Evolutionary conservation across 129 eudicot species (phyloP), one percentile per base, ranked within the genome.

Genomic region (Mikania micrantha): DNA sequence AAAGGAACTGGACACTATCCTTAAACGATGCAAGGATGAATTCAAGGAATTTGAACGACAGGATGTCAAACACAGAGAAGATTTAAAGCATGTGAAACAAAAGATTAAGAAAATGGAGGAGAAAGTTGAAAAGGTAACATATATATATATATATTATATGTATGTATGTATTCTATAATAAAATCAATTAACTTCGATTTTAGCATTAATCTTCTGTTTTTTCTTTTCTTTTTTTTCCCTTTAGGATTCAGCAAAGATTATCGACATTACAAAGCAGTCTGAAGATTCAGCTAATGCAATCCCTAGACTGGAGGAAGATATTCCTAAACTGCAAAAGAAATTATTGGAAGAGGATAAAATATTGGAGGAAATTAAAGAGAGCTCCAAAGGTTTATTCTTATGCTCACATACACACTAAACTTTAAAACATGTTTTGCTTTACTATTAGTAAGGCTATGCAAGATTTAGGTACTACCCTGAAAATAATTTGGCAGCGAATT

Each of bases 41-140:
- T 88, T 88, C 60, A 88, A 93, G 77, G 96, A 93, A 75, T 93
- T 88, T 73, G 98, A 93, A 58, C 82, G 95, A 75, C 95, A 86
- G 78, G 96, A 86, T 66, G 86, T 88, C 45, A 86, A 93, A 63
- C 68, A 86, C 66, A 77, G 98, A 1, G 98, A 93, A 84, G 96
- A 93, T 78, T 73, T 82, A 48, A 88, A 93, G 81, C 98, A 93
- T 52, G 67, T 78, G 76, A 88, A 93, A 71, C 87, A 81, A 81
- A 88, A 84, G 80, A 86, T 88, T 27, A 93, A 93, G 78, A 93
- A 93, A 80, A 74, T 82, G 27, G 86, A 84, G 15, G 98, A 88
- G 64, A 93, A 88, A 78, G 71, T 77, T 67, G 98, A 88, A 60
- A 93, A 88, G 95, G 96, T 84, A 82, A 48, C 66, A 9, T 40